Conservation (phyloP, 805 yeast species). For the Teunomyces pallodes region DNA sequence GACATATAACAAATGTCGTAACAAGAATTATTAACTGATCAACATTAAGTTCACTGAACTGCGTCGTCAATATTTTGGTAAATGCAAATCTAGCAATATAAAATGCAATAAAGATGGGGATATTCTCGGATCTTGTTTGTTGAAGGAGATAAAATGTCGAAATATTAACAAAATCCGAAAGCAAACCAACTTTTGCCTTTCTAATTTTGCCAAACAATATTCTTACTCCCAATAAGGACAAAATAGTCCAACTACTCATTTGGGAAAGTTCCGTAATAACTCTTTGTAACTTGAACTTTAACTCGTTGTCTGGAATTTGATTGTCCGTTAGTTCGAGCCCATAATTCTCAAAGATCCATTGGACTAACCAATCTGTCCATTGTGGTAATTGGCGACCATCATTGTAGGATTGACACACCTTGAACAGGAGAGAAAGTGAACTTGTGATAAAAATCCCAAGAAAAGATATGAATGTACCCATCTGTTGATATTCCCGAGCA, state of each 20-base stretch:
- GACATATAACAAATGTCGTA: conserved; percentile 42
- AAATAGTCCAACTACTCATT: conserved; percentile 22
- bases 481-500: conserved; percentile 11
- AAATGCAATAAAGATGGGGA: conserved; percentile 52
- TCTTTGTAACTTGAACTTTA: conserved; percentile 18
- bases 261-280: conserved; percentile 26
- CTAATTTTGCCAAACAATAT: conserved; percentile 22
- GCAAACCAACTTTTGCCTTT: conserved; percentile 21
- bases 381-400: conserved; percentile 56
- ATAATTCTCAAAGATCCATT: conserved; percentile 29
- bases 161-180: conserved; percentile 35
- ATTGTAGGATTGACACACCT: conserved; percentile 48
- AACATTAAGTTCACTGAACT: conserved; percentile 8
- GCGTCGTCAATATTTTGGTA: conserved; percentile 11
- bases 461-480: conserved; percentile 39
- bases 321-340: conserved; percentile 20
- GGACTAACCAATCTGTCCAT: conserved; percentile 23
- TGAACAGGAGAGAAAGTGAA: conserved; percentile 50
- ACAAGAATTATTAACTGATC: conserved; percentile 21
- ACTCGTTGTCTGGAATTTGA: conserved; percentile 5
- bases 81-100: conserved; percentile 22
- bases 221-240: conserved; percentile 30
- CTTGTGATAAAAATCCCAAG: conserved; percentile 45
- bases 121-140: conserved; percentile 53
- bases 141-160: conserved; percentile 46